Percentiles rank a stretch among this genome's conserved stretches.
phyloP scores from a whole-genome alignment of 2,329 filamentous ascomycete genomes.

The Clarireedia paspali region DNA sequence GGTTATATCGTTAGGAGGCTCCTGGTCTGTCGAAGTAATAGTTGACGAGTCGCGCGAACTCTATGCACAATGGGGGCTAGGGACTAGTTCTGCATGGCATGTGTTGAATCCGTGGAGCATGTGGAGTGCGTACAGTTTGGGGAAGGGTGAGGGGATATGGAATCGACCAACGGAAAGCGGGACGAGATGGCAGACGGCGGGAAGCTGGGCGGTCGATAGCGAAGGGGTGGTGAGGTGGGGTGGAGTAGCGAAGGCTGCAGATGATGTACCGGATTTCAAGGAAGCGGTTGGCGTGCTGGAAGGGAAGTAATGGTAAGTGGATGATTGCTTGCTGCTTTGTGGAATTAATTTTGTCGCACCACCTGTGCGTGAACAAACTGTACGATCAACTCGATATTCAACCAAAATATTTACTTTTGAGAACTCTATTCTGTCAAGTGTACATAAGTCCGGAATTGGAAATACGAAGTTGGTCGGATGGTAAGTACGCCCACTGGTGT shows the following conservation, averaged over 20 bases:
- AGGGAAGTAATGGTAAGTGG: background rate
- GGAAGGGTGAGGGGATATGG: conserved; percentile 56
- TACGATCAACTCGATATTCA: too few species aligned
- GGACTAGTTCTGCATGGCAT: conserved; percentile 50
- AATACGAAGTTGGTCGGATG: too few species aligned
- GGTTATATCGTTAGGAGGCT: conserved; percentile 21
- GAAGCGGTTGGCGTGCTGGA: conserved; percentile 27
- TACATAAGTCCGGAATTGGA: too few species aligned
- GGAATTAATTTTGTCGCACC: too few species aligned
- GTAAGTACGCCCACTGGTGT: too few species aligned
- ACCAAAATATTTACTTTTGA: too few species aligned
- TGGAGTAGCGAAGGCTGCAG: conserved; percentile 39
- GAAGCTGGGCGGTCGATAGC: conserved; percentile 53
- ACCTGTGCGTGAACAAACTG: too few species aligned
- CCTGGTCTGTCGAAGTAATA: conserved; percentile 45
- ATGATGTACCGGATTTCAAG: conserved; percentile 47
- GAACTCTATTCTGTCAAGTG: too few species aligned
- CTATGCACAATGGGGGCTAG: conserved; percentile 61
- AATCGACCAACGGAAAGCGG: conserved; percentile 59
- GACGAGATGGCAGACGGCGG: conserved; percentile 60
- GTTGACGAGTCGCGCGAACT: conserved; percentile 52
- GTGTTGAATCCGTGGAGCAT: conserved; percentile 52
- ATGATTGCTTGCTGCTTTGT: too few species aligned
- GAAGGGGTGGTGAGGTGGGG: conserved; percentile 47
- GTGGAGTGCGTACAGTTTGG: conserved; percentile 49